Percentiles rank a stretch among this genome's conserved stretches.
These are phyloP conservation scores for Chara braunii DNA, from an alignment of 139 green algal species.

Conservation along the genomic window DNA sequence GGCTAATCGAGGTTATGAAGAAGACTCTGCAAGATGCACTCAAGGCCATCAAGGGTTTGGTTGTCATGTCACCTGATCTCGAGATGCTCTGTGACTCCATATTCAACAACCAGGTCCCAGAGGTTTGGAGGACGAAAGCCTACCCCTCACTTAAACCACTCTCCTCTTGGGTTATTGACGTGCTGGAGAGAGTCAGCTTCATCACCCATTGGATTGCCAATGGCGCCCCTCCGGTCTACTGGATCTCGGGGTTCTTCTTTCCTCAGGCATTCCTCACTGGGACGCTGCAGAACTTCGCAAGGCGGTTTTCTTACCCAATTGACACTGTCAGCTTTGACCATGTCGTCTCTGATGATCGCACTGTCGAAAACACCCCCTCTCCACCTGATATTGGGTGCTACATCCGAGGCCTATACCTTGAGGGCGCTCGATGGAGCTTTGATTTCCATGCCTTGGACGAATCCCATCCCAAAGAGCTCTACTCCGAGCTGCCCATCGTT, in stretches of 20 bases:
- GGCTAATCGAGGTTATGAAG: conserved; percentile 54
- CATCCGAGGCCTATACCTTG: conserved; percentile 71
- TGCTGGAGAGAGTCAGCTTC: conserved; percentile 64
- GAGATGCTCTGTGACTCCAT: conserved; percentile 61
- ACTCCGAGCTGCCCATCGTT: conserved; percentile 71
- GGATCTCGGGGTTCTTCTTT: conserved; percentile 84
- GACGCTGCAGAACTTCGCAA: conserved; percentile 76
- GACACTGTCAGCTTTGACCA: conserved; percentile 72
- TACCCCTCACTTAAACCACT: conserved; percentile 81
- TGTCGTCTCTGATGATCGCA: conserved; percentile 54
- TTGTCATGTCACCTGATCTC: conserved; percentile 67
- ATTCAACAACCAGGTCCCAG: conserved; percentile 76
- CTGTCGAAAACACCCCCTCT: not conserved
- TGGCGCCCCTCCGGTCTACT: conserved; percentile 60
- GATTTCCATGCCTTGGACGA: conserved; percentile 56
- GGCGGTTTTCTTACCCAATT: conserved; percentile 65
- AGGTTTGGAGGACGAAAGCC: conserved; percentile 66
- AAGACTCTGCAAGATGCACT: conserved; percentile 48
- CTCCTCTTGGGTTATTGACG: conserved; percentile 62
- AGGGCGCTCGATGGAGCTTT: conserved; percentile 61
- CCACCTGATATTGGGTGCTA: conserved; percentile 69
- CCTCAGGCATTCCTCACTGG: conserved; percentile 74
- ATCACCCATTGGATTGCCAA: conserved; percentile 58
- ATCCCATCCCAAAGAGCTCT: conserved; percentile 73
- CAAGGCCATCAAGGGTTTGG: conserved; percentile 59